Evolutionary conservation across 176 grass and related monocot species (phyloP).

Genomic region (Oryza brachyantha): DNA sequence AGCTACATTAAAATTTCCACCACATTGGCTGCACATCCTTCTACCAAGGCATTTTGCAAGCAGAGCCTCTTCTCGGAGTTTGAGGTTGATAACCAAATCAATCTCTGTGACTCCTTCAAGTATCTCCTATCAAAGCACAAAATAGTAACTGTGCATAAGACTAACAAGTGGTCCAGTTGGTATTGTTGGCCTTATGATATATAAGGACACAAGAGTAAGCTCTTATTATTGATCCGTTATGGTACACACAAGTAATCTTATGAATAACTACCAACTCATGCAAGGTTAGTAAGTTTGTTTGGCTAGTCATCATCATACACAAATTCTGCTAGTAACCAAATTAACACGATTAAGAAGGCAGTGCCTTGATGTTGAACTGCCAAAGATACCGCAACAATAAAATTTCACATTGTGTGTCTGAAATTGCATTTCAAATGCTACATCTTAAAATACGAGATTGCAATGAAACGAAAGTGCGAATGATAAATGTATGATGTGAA

Average conservation of each 20-base stretch:
- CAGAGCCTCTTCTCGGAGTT: constrained; percentile 73
- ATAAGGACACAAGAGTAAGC: neutral
- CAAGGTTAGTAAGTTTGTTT: neutral
- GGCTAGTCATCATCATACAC: neutral
- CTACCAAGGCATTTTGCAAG: constrained; percentile 87
- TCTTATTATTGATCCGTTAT: neutral
- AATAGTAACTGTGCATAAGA: neutral
- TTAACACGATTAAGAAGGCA: neutral
- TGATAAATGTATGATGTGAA: constrained; percentile 6
- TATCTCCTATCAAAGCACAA: constrained; percentile 68
- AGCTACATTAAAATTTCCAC: constrained; percentile 89
- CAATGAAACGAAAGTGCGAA: neutral
- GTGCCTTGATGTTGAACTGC: neutral
- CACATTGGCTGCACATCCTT: constrained; percentile 90
- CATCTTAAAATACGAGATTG: neutral
- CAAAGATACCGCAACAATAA: neutral
- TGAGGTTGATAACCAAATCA: constrained; percentile 88
- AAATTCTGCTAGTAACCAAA: neutral
- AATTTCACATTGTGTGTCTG: neutral
- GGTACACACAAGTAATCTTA: too few species aligned
- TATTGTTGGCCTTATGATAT: neutral
- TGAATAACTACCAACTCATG: neutral
- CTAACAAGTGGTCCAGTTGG: neutral
- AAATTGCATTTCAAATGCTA: neutral
- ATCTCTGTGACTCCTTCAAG: constrained; percentile 87